A percentile compares a stretch with the other conserved stretches of the same genome.
Conservation (phyloP, 2,329 filamentous ascomycete species). For the Colletotrichum liaoningense region DNA sequence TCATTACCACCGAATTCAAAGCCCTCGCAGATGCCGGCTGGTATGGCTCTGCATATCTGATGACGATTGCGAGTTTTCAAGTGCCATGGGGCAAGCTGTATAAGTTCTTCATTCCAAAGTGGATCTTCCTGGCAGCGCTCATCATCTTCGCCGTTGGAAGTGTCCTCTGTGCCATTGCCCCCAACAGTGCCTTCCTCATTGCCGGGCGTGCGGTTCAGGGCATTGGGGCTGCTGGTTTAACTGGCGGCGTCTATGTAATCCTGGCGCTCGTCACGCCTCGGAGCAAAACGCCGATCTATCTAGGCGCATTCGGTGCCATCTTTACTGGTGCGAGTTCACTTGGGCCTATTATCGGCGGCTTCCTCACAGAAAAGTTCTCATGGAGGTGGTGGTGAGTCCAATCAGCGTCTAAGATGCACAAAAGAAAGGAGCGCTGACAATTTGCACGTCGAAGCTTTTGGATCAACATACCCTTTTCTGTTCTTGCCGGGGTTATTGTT, state of each 20-base stretch:
- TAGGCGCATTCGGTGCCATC: slow-evolving; percentile 53
- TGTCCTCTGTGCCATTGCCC: slow-evolving; percentile 55
- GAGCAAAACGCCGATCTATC: slow-evolving; percentile 52
- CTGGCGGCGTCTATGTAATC: slow-evolving; percentile 63
- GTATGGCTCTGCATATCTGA: slow-evolving; percentile 2
- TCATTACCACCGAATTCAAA: slow-evolving; percentile 32
- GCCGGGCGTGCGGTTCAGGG: slow-evolving; percentile 53
- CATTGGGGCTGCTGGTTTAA: slow-evolving; percentile 47
- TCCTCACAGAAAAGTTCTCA: slow-evolving; percentile 58
- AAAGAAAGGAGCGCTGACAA: neutral
- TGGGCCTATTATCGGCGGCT: slow-evolving; percentile 47
- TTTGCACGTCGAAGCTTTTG: slow-evolving; percentile 57
- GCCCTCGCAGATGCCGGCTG: slow-evolving; percentile 29
- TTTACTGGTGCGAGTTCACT: slow-evolving; percentile 55
- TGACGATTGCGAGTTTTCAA: slow-evolving; percentile 45
- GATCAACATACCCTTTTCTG: slow-evolving; percentile 57
- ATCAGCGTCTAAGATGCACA: too few relatives aligned
- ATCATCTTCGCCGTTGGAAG: slow-evolving; percentile 57
- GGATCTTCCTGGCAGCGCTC: slow-evolving; percentile 44
- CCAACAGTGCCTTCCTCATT: slow-evolving; percentile 50
- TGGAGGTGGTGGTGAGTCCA: slow-evolving; percentile 55
- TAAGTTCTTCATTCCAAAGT: slow-evolving; percentile 63
- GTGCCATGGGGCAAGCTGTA: slow-evolving; percentile 66
- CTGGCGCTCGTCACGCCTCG: slow-evolving; percentile 67
- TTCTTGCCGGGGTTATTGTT: slow-evolving; percentile 46